Evolutionary conservation across 495 filamentous ascomycete genomes (phyloP).

Genomic region (Penicillium cosmopolitanum): DNA sequence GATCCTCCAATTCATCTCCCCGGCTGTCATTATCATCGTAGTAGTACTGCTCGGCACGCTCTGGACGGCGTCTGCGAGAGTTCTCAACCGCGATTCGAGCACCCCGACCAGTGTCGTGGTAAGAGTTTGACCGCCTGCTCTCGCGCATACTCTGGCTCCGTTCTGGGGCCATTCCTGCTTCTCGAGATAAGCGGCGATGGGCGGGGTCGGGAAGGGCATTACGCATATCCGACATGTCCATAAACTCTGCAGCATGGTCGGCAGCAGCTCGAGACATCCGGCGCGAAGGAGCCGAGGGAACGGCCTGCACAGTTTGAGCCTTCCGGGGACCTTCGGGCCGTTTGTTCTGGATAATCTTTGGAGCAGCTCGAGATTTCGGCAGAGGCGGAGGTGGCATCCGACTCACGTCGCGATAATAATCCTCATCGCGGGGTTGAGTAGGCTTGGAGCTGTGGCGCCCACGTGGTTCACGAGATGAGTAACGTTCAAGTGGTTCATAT

Average conservation of each 20-base stretch:
- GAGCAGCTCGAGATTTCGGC: slow-evolving; percentile 33
- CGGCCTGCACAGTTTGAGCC: slow-evolving; percentile 26
- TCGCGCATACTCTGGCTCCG: slow-evolving; percentile 40
- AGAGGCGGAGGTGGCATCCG: slow-evolving; percentile 48
- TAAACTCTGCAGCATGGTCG: slow-evolving; percentile 6
- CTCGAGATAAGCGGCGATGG: slow-evolving; percentile 35
- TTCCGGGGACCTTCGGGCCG: slow-evolving; percentile 38
- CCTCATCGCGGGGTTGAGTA: slow-evolving; percentile 41
- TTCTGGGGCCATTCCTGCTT: slow-evolving; percentile 34
- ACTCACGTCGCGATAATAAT: slow-evolving; percentile 31
- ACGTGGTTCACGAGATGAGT: slow-evolving; percentile 7
- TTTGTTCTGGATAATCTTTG: slow-evolving; percentile 42
- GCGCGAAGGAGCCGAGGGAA: slow-evolving; percentile 26
- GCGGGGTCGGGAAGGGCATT: slow-evolving; percentile 36
- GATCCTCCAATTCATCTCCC: slow-evolving; percentile 27
- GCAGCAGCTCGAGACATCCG: slow-evolving; percentile 34
- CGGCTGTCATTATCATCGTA: slow-evolving; percentile 25
- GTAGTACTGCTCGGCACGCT: slow-evolving; percentile 31
- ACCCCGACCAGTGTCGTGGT: slow-evolving; percentile 36
- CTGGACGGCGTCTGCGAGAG: slow-evolving; percentile 36
- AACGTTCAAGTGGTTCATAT: slow-evolving; percentile 29
- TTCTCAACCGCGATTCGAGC: slow-evolving; percentile 39
- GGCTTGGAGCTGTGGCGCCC: slow-evolving; percentile 16
- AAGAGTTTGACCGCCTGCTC: slow-evolving; percentile 32
- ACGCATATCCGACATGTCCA: slow-evolving; percentile 40